These are phyloP conservation scores for Peronospora belbahrii DNA, from an alignment of 352 stramenopile species.

Conservation along the genomic window DNA sequence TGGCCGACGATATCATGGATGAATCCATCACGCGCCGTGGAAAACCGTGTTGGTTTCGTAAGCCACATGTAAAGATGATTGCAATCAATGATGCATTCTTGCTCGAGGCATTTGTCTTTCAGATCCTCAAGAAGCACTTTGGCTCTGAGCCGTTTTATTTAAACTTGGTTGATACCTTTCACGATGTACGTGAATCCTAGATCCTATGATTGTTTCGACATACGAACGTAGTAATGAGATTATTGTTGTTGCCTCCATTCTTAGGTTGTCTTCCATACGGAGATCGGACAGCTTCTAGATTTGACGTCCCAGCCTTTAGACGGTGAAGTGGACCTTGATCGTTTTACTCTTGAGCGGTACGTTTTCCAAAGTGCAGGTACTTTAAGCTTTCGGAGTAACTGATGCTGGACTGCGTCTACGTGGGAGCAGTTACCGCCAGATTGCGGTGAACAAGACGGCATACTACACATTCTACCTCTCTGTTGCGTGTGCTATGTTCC, in stretches of 20 bases:
- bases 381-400: background rate
- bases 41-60: conserved; percentile 96
- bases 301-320: conserved; percentile 85
- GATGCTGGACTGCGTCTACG: conserved; percentile 4
- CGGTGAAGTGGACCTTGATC: conserved; percentile 70
- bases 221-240: background rate
- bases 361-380: conserved; percentile 8
- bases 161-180: conserved; percentile 95
- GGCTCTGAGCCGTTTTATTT: conserved; percentile 81
- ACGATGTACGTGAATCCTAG: conserved; percentile 42
- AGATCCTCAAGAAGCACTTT: conserved; percentile 87
- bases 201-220: background rate
- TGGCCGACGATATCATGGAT: conserved; percentile 99
- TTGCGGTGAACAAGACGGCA: conserved; percentile 98
- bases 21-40: conserved; percentile 91
- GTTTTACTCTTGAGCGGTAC: conserved; percentile 92
- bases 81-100: conserved; percentile 97
- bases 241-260: conserved; percentile 5
- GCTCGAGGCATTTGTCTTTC: conserved; percentile 90
- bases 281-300: conserved; percentile 93
- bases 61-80: conserved; percentile 86
- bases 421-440: conserved; percentile 76
- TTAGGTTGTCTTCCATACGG: conserved; percentile 94
- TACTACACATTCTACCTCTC: conserved; percentile 99
- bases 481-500: conserved; percentile 87